These are phyloP conservation scores for Onygenales sp. DNA, from an alignment of 2,329 filamentous ascomycete genomes.

Conservation along the genomic window DNA sequence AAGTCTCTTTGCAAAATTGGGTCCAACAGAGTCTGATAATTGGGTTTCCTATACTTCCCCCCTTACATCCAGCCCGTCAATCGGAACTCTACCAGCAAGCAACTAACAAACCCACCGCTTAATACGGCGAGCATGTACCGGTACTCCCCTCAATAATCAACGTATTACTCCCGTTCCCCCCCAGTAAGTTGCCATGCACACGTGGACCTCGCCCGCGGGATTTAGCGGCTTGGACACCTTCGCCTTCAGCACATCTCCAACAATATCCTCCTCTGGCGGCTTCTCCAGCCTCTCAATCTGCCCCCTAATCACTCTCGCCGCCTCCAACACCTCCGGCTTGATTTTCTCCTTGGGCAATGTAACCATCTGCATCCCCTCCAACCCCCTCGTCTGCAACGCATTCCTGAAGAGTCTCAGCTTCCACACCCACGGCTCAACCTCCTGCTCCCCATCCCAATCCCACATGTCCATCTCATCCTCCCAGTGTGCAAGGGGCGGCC, in stretches of 20 bases:
- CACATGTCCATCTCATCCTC: background rate
- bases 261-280: background rate
- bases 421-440: constrained; percentile 3
- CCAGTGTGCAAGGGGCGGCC: background rate
- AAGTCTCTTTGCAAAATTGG: no score
- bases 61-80: no score
- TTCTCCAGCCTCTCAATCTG: constrained; percentile 9
- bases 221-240: background rate
- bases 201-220: background rate
- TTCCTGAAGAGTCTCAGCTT: constrained; percentile 18
- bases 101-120: no score
- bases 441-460: constrained; percentile 12
- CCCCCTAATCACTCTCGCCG: constrained; percentile 4
- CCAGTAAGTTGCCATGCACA: background rate
- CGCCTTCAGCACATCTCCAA: background rate
- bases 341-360: constrained; percentile 14
- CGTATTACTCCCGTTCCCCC: no score
- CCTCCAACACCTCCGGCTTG: constrained; percentile 12
- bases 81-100: no score
- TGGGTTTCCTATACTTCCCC: background rate
- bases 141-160: no score
- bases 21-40: background rate
- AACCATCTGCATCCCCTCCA: constrained; percentile 22
- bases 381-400: constrained; percentile 19
- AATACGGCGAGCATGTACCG: no score